phyloP scores from a whole-genome alignment of 306 rosid genomes.

The Quercus rubra region DNA sequence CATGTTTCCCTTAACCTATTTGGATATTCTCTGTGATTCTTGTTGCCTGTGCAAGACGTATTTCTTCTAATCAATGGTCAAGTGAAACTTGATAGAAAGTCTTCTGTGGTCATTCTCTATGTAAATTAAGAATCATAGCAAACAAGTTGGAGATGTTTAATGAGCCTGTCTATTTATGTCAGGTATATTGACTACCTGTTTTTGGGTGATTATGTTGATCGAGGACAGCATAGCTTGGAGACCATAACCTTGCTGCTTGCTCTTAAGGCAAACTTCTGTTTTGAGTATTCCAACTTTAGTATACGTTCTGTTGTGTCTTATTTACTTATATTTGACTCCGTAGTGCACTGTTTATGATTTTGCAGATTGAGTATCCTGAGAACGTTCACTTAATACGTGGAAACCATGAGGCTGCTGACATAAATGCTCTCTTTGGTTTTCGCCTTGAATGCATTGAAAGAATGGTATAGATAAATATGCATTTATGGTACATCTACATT shows the following conservation, averaged over 20 bases:
- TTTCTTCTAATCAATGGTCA: slow-evolving; percentile 14
- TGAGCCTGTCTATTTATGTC: slow-evolving; percentile 27
- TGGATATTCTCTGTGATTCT: slow-evolving; percentile 21
- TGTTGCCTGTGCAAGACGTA: slow-evolving; percentile 9
- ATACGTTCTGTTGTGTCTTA: slow-evolving; percentile 15
- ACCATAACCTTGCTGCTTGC: slow-evolving; percentile 96
- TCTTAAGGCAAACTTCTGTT: slow-evolving; percentile 68
- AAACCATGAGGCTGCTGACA: slow-evolving; percentile 99
- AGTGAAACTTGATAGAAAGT: slow-evolving; percentile 14
- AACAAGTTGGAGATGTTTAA: slow-evolving; percentile 7
- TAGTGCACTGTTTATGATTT: slow-evolving; percentile 25
- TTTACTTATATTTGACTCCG: slow-evolving; percentile 18
- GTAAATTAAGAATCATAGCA: not conserved
- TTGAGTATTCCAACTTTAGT: slow-evolving; percentile 15
- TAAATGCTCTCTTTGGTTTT: slow-evolving; percentile 97
- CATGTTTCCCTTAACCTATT: not conserved
- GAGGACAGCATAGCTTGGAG: slow-evolving; percentile 99
- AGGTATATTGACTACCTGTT: slow-evolving; percentile 98
- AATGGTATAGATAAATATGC: slow-evolving; percentile 61
- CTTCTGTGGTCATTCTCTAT: slow-evolving; percentile 8
- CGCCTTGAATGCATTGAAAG: slow-evolving; percentile 99
- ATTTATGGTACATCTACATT: slow-evolving; percentile 19
- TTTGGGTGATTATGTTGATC: slow-evolving; percentile 99
- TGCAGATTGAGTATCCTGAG: slow-evolving; percentile 96
- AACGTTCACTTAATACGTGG: slow-evolving; percentile 98